Evolutionary conservation across 305 asterid genomes (phyloP), one percentile per base, ranked within the genome.

Genomic region (Solanum hybrid): DNA sequence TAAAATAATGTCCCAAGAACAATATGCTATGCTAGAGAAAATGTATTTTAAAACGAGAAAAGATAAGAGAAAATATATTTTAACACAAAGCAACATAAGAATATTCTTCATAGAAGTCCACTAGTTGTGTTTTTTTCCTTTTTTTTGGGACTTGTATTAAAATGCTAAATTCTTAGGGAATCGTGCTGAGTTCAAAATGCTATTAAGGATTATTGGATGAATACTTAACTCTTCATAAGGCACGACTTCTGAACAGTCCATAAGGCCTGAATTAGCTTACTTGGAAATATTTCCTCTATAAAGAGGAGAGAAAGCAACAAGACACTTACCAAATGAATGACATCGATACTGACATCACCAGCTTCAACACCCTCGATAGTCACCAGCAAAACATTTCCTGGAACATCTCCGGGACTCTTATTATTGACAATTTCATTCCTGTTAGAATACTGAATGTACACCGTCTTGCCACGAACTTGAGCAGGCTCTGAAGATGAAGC

Each of bases 401-500:
- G 98, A 87, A 92, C 96, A 92, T 96, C 98, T 75, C 97, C 98
- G 7, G 97, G 97, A 89, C 96, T 93, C 92, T 93, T 96, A 91
- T 95, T 94, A 90, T 96, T 94, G 84, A 95, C 97, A 85, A 96
- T 95, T 90, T 96, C 99, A 88, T 96, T 94, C 89, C 98, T 94
- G 91, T 96, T 95, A 69, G 99, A 96, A 91, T 95, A 96, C 89
- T 96, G 98, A 87, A 94, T 93, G 89, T 95, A 95, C 79, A 96
- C 98, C 40, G 97, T 91, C 93, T 96, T 95, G 80, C 99, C 98
- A 78, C 96, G 96, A 87, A 96, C 90, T 82, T 94, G 95, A 69
- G 97, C 98, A 87, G 99, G 98, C 91, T 96, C 99, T 40, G 99
- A 94, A 82, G 98, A 92, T 7, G 98, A 95, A 29, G 96, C 96